Evolutionary conservation across 306 rosid genomes (phyloP), one percentile per base, ranked within the genome.

Genomic region (Malus sylvestris): DNA sequence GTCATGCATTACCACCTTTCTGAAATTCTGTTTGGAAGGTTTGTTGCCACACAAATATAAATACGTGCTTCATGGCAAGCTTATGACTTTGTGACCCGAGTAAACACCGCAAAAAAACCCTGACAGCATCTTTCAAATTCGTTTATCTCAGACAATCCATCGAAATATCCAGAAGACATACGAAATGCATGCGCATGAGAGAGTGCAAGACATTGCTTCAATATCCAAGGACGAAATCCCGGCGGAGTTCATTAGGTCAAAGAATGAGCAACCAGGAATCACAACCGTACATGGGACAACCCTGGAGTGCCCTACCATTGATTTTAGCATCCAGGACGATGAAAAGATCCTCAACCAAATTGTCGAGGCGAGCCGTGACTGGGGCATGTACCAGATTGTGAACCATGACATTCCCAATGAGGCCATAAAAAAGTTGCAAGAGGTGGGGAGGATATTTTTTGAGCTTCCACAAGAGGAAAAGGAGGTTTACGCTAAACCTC

Each of bases 361-460:
- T 3, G 70, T 29, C 30, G 89, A 82, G 13, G 98, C 98, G 0
- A 67, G 85, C 68, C 66, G 70, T 3, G 70, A 85, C 0, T 89
- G 97, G 96, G 98, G 98, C 0, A 91, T 93, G 92, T 89, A 83
- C 71, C 98, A 93, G 57, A 70, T 91, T 35, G 87, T 89, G 80
- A 93, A 93, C 87, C 97, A 91, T 52, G 81, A 75, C 6, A 87
- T 93, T 38, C 97, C 98, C 1, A 60, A 16, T 5, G 78, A 88
- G 3, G 85, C 79, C 3, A 89, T 93, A 25, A 68, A 15, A 7
- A 80, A 79, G 5, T 61, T 93, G 69, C 98, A 89, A 25, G 78
- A 35, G 22, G 92, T 81, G 6, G 98, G 98, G 0, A 84, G 76
- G 78, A 81, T 57, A 10, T 93, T 93, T 70, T 93, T 93, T 38